Conservation (phyloP, 2,329 filamentous ascomycete genomes). For the Xenosphaeropsis pyriputrescens region DNA sequence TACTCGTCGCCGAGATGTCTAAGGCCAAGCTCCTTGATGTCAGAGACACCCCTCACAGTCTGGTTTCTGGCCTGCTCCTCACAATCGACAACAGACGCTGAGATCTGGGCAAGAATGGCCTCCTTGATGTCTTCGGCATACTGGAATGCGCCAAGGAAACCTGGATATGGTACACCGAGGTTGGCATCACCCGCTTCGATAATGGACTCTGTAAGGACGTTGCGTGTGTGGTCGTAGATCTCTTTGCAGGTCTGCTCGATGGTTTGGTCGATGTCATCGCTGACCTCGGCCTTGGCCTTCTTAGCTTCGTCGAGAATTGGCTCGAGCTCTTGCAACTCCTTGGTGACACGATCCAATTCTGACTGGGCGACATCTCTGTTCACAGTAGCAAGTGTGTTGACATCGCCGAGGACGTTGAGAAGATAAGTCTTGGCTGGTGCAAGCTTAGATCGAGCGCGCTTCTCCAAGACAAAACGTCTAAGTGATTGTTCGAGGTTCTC, state of each 20-base stretch:
- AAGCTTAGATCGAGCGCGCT: conserved; percentile 86
- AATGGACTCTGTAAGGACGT: conserved; percentile 63
- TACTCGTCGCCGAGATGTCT: conserved; percentile 82
- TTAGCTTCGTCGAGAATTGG: conserved; percentile 74
- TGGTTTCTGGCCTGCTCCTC: conserved; percentile 74
- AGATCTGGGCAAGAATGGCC: conserved; percentile 81
- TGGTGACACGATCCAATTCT: conserved; percentile 70
- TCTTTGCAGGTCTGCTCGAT: conserved; percentile 78
- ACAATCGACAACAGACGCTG: conserved; percentile 61
- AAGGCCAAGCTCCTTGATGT: conserved; percentile 79
- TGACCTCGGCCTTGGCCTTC: conserved; percentile 65
- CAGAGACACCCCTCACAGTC: conserved; percentile 68
- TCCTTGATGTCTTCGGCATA: conserved; percentile 89
- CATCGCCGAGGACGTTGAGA: conserved; percentile 79
- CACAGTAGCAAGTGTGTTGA: conserved; percentile 68
- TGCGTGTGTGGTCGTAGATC: conserved; percentile 72
- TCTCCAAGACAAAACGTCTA: conserved; percentile 87
- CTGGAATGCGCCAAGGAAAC: conserved; percentile 70
- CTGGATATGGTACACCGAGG: conserved; percentile 75
- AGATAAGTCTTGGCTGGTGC: conserved; percentile 93
- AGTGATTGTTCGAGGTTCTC: conserved; percentile 79
- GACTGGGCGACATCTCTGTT: conserved; percentile 77
- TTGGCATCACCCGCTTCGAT: conserved; percentile 59
- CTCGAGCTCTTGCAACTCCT: conserved; percentile 69
- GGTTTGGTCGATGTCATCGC: conserved; percentile 64